These are phyloP conservation scores for Talaromyces sp. DNA, from an alignment of 2,329 filamentous ascomycete species.

Conservation along the genomic window DNA sequence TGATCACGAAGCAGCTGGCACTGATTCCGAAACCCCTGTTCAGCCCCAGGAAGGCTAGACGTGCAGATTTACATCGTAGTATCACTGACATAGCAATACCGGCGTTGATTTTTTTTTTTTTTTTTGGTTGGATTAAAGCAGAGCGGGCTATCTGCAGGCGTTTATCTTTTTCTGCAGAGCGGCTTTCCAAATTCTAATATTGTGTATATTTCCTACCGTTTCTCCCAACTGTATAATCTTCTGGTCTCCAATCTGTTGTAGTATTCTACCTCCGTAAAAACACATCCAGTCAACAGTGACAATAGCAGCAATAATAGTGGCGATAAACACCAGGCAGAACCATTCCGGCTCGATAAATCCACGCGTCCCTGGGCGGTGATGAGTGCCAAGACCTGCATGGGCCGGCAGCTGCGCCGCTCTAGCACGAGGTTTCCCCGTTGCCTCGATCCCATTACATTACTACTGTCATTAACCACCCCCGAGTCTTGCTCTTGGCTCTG, in stretches of 20 bases:
- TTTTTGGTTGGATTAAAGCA: background rate
- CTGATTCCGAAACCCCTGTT: background rate
- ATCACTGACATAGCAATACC: background rate
- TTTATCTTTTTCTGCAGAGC: background rate
- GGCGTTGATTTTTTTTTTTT: background rate
- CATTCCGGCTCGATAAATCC: background rate
- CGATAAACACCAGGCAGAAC: background rate
- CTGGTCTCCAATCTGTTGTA: background rate
- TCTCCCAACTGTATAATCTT: background rate
- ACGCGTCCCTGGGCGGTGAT: background rate
- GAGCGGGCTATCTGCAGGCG: slow-evolving; percentile 6
- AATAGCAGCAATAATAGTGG: background rate
- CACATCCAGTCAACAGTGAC: background rate
- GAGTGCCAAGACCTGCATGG: background rate
- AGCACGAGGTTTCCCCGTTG: background rate
- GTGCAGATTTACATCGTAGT: background rate
- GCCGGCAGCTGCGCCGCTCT: background rate
- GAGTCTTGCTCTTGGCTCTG: background rate
- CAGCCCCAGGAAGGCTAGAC: slow-evolving; percentile 3
- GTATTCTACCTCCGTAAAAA: background rate
- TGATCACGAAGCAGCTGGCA: background rate
- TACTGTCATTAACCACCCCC: too few species aligned
- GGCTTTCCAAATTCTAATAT: background rate
- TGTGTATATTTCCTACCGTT: background rate
- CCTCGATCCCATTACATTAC: background rate